Evolutionary conservation across 2,329 filamentous ascomycete genomes (phyloP), one percentile per base, ranked within the genome.

Genomic region (Phoma herbarum): DNA sequence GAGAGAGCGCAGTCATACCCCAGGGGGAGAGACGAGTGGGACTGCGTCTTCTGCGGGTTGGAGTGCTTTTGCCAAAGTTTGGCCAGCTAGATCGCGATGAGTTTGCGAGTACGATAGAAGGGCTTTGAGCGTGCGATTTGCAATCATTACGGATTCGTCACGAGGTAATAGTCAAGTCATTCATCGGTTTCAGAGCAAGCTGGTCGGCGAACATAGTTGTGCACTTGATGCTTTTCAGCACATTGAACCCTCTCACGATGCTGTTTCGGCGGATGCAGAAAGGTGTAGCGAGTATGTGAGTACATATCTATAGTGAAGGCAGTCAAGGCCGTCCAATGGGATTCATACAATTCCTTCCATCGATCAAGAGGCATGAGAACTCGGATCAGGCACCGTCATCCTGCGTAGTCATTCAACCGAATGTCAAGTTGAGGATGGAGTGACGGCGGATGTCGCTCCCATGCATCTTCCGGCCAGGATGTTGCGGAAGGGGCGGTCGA

Each of bases 401-500:
- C n/a, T n/a, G n/a, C n/a, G n/a, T n/a, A n/a, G n/a, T n/a, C n/a
- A 11, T 28, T 28, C 26, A 28, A 28, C 11, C 26, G 11, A 11
- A 2, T 28, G 3, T 28, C 26, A 28, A 28, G 10, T 14, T 33
- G 2, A n/a, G 10, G n/a, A 20, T 18, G 33, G 9, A 33, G 41
- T 44, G 41, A 51, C 46, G 33, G 29, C 25, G 42, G 22, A 42
- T 23, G 35, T 33, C 11, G 52, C 39, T 31, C 45, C 45, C 39
- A 44, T 31, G 46, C 39, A 37, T 29, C 16, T 55, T 28, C 45
- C 46, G 23, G 37, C 31, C 9, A 22, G 39, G 23, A 56, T 28
- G 46, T 11, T 28, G 45, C 26, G 52, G 46, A 41, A 46, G 33
- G 42, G 42, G 16, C 42, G 20, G 26, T 57, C 18, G 42, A 42